These are phyloP conservation scores for Hypoxylon lenormandii DNA, from an alignment of 495 filamentous ascomycete genomes.

Conservation along the genomic window DNA sequence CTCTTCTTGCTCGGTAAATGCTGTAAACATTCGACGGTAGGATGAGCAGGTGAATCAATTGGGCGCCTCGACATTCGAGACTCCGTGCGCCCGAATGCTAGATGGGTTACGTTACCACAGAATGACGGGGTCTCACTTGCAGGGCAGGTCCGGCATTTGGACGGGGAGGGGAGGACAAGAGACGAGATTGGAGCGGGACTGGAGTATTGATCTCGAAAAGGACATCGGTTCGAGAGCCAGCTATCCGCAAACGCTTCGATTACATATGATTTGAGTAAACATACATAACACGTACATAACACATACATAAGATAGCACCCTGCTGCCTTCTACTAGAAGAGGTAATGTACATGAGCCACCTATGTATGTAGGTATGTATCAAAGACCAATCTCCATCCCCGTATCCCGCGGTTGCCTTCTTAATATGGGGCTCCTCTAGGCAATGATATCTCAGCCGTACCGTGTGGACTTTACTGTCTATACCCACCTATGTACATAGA, in stretches of 20 bases:
- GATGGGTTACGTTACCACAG: slow-evolving; percentile 30
- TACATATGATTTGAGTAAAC: no score
- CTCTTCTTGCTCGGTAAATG: slow-evolving; percentile 38
- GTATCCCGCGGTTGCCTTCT: slow-evolving; percentile 36
- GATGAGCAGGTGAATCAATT: slow-evolving; percentile 26
- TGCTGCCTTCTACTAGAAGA: no score
- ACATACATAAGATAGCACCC: background rate
- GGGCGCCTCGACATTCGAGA: slow-evolving; percentile 31
- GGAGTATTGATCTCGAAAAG: background rate
- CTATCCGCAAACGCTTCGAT: slow-evolving; percentile 33
- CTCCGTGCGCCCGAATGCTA: slow-evolving; percentile 28
- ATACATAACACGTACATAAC: no score
- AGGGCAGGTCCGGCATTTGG: slow-evolving; percentile 32
- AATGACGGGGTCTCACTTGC: slow-evolving; percentile 34
- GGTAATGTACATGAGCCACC: background rate
- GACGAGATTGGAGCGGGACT: slow-evolving; percentile 9
- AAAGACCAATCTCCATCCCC: no score
- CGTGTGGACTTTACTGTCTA: background rate
- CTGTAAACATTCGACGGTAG: slow-evolving; percentile 1
- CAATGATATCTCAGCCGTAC: background rate
- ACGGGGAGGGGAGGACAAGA: slow-evolving; percentile 3
- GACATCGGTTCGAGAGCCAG: slow-evolving; percentile 5
- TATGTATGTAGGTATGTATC: no score
- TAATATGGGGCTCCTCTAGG: slow-evolving; percentile 10
- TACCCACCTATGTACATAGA: background rate